Conservation (phyloP, 805 yeast species). For the Lipomyces spencermartinsiae region DNA sequence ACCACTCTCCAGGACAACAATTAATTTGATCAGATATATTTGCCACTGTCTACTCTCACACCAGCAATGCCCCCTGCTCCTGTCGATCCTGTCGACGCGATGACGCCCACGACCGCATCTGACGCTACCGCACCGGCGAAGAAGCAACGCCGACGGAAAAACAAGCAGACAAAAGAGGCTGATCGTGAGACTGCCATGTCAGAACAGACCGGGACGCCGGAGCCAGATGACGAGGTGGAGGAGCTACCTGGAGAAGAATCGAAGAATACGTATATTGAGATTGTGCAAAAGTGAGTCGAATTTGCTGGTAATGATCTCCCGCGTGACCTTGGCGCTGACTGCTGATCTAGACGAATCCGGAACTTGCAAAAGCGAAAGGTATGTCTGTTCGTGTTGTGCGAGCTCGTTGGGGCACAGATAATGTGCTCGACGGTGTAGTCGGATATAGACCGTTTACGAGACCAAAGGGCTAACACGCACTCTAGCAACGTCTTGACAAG, state of each 20-base stretch:
- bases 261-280: conserved; percentile 34
- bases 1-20: neutral
- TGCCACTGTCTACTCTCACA: neutral
- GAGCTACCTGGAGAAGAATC: conserved; percentile 8
- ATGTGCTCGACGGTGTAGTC: neutral
- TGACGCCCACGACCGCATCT: neutral
- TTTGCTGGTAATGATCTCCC: neutral
- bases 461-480: neutral
- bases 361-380: conserved; percentile 48
- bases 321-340: neutral
- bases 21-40: neutral
- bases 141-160: conserved; percentile 17
- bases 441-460: neutral
- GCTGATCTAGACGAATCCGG: conserved; percentile 44
- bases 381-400: neutral
- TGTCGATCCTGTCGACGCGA: conserved; percentile 1
- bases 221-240: conserved; percentile 7
- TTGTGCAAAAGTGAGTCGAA: conserved; percentile 29
- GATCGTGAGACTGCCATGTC: conserved; percentile 8
- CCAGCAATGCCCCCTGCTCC: conserved; percentile 4
- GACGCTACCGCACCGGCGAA: conserved; percentile 2
- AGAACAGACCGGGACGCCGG: neutral
- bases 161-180: conserved; percentile 9
- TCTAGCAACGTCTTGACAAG: conserved; percentile 44
- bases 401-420: neutral